Evolutionary conservation across 164 flowering plant genomes (phyloP).

Genomic region (Vitis vinifera): ASM3070453v1 NC_081819.1:21825001-21825500

Average conservation of each 20-base stretch:
- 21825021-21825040: too few species aligned
- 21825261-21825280: constrained; percentile 31
- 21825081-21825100: constrained; percentile 30
- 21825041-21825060: constrained; percentile 20
- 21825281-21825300: constrained; percentile 11
- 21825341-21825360: constrained; percentile 30
- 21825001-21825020: too few species aligned
- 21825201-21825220: constrained; percentile 32
- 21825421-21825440: neutral
- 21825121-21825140: constrained; percentile 32
- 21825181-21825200: constrained; percentile 37
- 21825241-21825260: constrained; percentile 21
- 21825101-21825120: constrained; percentile 41
- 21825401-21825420: constrained; percentile 19
- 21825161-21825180: constrained; percentile 22
- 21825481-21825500: constrained; percentile 18
- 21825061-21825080: constrained; percentile 28
- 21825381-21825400: constrained; percentile 32
- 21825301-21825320: constrained; percentile 38
- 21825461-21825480: neutral
- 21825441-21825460: constrained; percentile 1
- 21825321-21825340: constrained; percentile 35
- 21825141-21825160: constrained; percentile 27
- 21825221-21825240: constrained; percentile 21
- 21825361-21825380: constrained; percentile 20